Conservation (phyloP, 31 red algal genomes). For the Asparagopsis taxiformis region DNA sequence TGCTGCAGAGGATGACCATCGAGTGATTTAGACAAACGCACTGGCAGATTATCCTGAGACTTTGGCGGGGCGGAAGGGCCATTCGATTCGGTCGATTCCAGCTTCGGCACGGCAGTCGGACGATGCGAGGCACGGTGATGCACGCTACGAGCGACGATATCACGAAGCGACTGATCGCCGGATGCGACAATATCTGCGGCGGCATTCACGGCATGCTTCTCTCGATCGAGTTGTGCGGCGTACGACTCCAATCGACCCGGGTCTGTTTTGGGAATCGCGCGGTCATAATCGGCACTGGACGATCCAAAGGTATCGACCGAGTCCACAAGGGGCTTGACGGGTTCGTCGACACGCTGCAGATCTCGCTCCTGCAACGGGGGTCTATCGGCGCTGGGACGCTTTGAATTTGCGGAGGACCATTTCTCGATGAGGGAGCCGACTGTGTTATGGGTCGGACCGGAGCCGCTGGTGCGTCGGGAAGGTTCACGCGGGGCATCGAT, state of each 20-base stretch:
- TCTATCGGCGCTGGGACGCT: slow-evolving; percentile 5
- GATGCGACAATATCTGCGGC: slow-evolving; percentile 26
- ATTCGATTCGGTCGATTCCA: background rate
- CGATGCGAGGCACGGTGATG: background rate
- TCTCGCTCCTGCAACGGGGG: slow-evolving; percentile 63
- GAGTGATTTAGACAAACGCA: background rate
- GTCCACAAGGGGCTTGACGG: slow-evolving; percentile 30
- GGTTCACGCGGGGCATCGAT: background rate
- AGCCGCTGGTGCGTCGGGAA: background rate
- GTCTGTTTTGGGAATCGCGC: slow-evolving; percentile 60
- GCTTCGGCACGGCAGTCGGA: background rate
- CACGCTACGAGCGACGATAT: slow-evolving; percentile 27
- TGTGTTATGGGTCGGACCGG: background rate
- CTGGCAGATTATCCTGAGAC: background rate
- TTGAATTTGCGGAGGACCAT: slow-evolving; percentile 14
- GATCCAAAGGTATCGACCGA: slow-evolving; percentile 83
- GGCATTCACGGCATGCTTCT: background rate
- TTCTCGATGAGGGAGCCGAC: slow-evolving; percentile 64
- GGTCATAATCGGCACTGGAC: slow-evolving; percentile 39
- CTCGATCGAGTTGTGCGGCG: slow-evolving; percentile 9
- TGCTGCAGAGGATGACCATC: background rate
- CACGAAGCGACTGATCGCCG: slow-evolving; percentile 18
- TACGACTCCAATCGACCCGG: slow-evolving; percentile 43
- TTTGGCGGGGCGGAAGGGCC: background rate
- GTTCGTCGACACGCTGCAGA: slow-evolving; percentile 34